Evolutionary conservation across 2,329 filamentous ascomycete species (phyloP), one percentile per base, ranked within the genome.

Genomic region (Paecilomyces dactylethromorphus): DNA sequence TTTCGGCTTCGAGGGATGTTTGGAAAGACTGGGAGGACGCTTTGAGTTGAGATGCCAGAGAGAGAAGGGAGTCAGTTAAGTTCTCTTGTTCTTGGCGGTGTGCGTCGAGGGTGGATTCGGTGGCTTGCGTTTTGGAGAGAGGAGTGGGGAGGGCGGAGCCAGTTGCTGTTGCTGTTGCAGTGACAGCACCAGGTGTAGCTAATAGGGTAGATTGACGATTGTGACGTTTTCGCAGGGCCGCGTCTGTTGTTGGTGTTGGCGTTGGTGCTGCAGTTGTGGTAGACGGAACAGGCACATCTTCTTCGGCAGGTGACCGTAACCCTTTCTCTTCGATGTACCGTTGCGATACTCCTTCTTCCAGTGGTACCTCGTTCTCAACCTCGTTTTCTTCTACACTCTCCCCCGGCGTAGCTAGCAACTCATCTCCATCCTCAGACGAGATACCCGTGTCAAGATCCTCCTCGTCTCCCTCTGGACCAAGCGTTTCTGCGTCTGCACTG

Each of bases 61-160:
- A 79, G 22, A 96, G 81, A n/a, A 97, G 87, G 7, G 90, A 92
- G 39, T 84, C 82, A 0, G 92, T 93, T 2, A 97, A 82, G 33
- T 83, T 79, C 72, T 96, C 91, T 74, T 97, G 92, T 76, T 96
- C 91, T 57, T 80, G 80, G 56, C 90, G 88, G 69, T 96, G 86
- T 68, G 89, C 83, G 66, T 90, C 85, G 51, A 96, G 83, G 32
- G 92, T 82, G 0, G 86, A 82, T 76, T 96, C 91, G 0, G 85
- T 81, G 15, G 83, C 82, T 52, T 66, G 60, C 15, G 67, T 62
- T 32, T 69, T 66, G 15, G 64, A 59, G 21, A 54, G 52, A 7
- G 57, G 49, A 53, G 60, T 52, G 2, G 58, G 54, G 51, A 57
- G 29, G 18, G 62, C 39, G 55, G 61, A 52, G 55, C 45, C 22